Conservation (phyloP, 257 asterid genomes). For the Thymus mandschuricus region DNA sequence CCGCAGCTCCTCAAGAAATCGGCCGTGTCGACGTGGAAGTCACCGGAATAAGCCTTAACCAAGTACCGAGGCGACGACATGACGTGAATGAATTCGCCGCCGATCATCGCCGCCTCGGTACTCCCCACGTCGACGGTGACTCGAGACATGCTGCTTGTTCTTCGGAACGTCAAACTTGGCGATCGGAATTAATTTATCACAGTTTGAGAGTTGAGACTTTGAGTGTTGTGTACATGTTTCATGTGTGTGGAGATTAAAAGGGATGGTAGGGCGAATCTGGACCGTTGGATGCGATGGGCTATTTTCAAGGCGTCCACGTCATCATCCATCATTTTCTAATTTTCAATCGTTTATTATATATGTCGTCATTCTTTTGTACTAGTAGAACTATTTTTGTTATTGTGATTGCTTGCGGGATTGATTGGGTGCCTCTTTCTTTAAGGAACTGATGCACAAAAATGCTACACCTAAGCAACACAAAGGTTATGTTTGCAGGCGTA, state of each 20-base stretch:
- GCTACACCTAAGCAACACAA: no score
- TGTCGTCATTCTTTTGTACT: not conserved
- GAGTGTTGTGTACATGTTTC: no score
- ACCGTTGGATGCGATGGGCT: slow-evolving; percentile 36
- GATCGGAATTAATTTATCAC: slow-evolving; percentile 8
- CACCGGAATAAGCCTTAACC: slow-evolving; percentile 26
- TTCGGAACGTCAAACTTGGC: slow-evolving; percentile 32
- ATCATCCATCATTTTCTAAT: slow-evolving; percentile 33
- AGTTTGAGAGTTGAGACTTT: not conserved
- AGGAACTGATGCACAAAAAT: not conserved
- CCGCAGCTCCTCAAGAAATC: slow-evolving; percentile 57
- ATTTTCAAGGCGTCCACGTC: slow-evolving; percentile 28
- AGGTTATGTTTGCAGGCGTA: no score
- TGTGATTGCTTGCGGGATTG: not conserved
- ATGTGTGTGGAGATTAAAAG: slow-evolving; percentile 22
- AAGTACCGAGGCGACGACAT: slow-evolving; percentile 50
- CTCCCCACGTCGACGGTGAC: slow-evolving; percentile 36
- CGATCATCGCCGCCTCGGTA: slow-evolving; percentile 22
- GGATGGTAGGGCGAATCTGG: slow-evolving; percentile 32
- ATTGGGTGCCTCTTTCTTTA: slow-evolving; percentile 26
- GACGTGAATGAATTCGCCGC: slow-evolving; percentile 30
- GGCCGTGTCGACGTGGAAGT: slow-evolving; percentile 29
- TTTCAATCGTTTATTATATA: slow-evolving; percentile 2
- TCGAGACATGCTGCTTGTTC: slow-evolving; percentile 53
- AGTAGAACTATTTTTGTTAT: not conserved